Conservation (phyloP, 2,329 filamentous ascomycete species). For the Penicillium occitanis region DNA sequence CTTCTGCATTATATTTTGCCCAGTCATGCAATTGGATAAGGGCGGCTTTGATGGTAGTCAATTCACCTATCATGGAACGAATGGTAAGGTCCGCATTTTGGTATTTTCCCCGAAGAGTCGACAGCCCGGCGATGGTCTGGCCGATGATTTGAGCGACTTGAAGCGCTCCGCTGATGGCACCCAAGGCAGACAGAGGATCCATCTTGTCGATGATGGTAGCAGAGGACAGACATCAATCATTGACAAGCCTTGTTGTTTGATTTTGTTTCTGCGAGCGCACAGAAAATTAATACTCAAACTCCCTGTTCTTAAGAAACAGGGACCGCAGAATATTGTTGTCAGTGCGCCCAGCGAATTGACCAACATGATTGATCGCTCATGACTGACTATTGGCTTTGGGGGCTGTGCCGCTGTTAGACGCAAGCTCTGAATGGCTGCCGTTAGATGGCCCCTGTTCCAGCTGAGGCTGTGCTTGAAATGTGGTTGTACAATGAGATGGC, state of each 20-base stretch:
- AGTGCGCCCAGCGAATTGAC: not conserved
- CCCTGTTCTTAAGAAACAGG: not conserved
- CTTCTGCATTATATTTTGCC: constrained; percentile 29
- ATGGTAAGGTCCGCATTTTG: constrained; percentile 41
- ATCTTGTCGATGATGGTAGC: constrained; percentile 23
- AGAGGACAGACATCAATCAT: not conserved
- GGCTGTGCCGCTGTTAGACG: not conserved
- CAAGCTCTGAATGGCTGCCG: not conserved
- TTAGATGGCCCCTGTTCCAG: not conserved
- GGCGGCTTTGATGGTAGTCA: constrained; percentile 38
- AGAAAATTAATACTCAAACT: not conserved
- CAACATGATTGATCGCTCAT: not conserved
- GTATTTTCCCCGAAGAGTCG: constrained; percentile 36
- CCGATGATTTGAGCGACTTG: constrained; percentile 37
- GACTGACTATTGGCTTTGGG: not conserved
- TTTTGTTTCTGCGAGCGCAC: not conserved
- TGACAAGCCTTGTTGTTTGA: not conserved
- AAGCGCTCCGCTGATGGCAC: constrained; percentile 35
- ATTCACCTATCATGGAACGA: constrained; percentile 36
- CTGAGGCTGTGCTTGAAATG: constrained; percentile 1
- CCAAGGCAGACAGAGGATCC: constrained; percentile 39
- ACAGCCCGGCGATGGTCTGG: constrained; percentile 35
- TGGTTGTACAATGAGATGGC: not conserved
- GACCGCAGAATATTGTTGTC: not conserved
- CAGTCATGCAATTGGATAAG: constrained; percentile 40